A percentile compares a stretch with the other conserved stretches of the same genome.
phyloP scores from a whole-genome alignment of 2,329 filamentous ascomycete genomes.

The Diaporthe capsici region DNA sequence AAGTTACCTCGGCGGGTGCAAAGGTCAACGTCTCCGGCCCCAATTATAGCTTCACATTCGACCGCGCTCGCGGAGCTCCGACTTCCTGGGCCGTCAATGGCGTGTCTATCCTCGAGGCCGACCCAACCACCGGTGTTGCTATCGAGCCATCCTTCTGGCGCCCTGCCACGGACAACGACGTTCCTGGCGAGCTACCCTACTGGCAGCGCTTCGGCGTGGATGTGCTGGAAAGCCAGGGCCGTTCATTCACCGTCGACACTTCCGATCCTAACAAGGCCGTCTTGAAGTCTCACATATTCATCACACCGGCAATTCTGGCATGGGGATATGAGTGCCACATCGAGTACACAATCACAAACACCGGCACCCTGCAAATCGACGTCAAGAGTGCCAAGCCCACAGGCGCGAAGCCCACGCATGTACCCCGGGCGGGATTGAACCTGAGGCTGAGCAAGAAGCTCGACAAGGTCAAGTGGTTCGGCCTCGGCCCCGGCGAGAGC shows the following conservation, averaged over 20 bases:
- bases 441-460: conserved; percentile 64
- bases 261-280: conserved; percentile 50
- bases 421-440: conserved; percentile 75
- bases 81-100: conserved; percentile 57
- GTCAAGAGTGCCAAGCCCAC: conserved; percentile 59
- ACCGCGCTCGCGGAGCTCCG: conserved; percentile 59
- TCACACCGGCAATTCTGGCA: conserved; percentile 71
- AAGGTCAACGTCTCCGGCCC: conserved; percentile 49
- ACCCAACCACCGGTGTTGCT: conserved; percentile 54
- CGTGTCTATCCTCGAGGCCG: conserved; percentile 52
- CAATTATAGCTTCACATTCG: conserved; percentile 59
- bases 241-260: conserved; percentile 53
- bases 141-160: conserved; percentile 71
- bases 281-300: conserved; percentile 60
- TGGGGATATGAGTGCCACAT: conserved; percentile 69
- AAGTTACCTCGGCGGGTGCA: conserved; percentile 45
- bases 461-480: conserved; percentile 69
- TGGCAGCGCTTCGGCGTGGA: conserved; percentile 70
- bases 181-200: conserved; percentile 65
- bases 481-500: conserved; percentile 73
- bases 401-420: conserved; percentile 65
- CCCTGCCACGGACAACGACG: conserved; percentile 76
- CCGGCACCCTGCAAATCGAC: conserved; percentile 61
- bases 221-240: conserved; percentile 60
- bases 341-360: conserved; percentile 64